Evolutionary conservation across 495 filamentous ascomycete species (phyloP).

Genomic region (Aspergillus panamensis): DNA sequence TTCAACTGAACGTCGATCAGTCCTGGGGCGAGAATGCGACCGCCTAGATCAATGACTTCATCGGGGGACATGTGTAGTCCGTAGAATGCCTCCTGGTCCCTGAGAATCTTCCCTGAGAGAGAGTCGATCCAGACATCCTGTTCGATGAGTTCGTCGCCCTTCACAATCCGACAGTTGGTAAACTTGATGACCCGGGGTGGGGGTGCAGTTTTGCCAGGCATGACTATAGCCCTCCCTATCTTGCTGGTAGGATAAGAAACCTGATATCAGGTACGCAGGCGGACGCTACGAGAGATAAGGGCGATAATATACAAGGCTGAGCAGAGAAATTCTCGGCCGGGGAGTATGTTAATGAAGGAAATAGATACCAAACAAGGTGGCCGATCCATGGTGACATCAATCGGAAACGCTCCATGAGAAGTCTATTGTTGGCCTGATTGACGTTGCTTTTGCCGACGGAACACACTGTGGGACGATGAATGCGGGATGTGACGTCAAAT

Average conservation of each 20-base stretch:
- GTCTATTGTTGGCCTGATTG: background rate
- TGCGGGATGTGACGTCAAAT: slow-evolving; percentile 16
- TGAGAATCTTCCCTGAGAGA: slow-evolving; percentile 68
- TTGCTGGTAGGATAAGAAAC: background rate
- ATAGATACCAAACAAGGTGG: background rate
- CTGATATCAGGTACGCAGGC: background rate
- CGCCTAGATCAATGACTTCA: slow-evolving; percentile 65
- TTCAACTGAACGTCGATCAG: slow-evolving; percentile 86
- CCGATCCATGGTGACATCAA: slow-evolving; percentile 6
- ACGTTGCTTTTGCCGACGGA: slow-evolving; percentile 12
- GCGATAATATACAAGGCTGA: background rate
- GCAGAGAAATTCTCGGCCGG: background rate
- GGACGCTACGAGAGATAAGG: background rate
- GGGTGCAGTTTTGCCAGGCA: slow-evolving; percentile 41
- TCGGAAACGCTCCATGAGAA: background rate
- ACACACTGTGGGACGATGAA: background rate
- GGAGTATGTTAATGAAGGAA: background rate
- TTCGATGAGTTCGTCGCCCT: slow-evolving; percentile 57
- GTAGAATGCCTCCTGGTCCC: slow-evolving; percentile 72
- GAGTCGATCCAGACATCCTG: slow-evolving; percentile 80
- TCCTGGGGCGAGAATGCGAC: slow-evolving; percentile 74
- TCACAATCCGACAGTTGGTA: slow-evolving; percentile 73
- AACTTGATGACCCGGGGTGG: slow-evolving; percentile 66
- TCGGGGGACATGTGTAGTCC: slow-evolving; percentile 53
- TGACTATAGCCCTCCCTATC: background rate